These are phyloP conservation scores for Aspergillus thermomutatus DNA, from an alignment of 2,329 filamentous ascomycete species.

Conservation along the genomic window DNA sequence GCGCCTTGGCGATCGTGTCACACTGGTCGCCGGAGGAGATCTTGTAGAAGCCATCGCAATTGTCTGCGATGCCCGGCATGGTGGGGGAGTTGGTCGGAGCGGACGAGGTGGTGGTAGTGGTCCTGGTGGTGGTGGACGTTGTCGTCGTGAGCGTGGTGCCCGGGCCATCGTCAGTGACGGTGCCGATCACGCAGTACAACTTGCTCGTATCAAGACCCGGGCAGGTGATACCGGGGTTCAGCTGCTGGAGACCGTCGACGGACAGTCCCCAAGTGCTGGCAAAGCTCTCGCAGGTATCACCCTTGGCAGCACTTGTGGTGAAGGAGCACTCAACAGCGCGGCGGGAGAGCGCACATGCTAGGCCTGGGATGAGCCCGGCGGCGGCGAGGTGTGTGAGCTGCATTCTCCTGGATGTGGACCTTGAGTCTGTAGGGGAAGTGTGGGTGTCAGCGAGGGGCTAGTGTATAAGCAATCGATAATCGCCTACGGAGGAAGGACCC, in stretches of 20 bases:
- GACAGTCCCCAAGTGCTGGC: slow-evolving; percentile 3
- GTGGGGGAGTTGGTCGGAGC: slow-evolving; percentile 4
- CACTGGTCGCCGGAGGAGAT: slow-evolving; percentile 9
- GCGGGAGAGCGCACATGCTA: too few species aligned
- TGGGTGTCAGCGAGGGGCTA: too few species aligned
- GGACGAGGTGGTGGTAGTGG: slow-evolving; percentile 1
- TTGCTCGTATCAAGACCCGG: slow-evolving; percentile 3
- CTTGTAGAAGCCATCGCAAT: slow-evolving; percentile 11
- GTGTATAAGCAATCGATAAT: too few species aligned
- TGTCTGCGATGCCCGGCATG: slow-evolving; percentile 6
- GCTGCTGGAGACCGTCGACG: background rate
- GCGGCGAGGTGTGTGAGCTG: too few species aligned
- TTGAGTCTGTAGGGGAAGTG: too few species aligned
- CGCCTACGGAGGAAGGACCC: too few species aligned
- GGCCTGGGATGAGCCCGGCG: too few species aligned
- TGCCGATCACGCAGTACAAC: slow-evolving; percentile 9
- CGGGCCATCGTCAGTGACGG: slow-evolving; percentile 2
- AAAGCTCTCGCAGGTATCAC: too few species aligned
- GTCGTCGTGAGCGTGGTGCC: slow-evolving; percentile 1
- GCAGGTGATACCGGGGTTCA: slow-evolving; percentile 10
- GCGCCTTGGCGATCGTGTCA: slow-evolving; percentile 5
- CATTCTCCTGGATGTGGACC: too few species aligned
- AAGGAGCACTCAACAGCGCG: too few species aligned
- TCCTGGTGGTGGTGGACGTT: background rate
- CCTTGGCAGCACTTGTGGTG: too few species aligned